Evolutionary conservation across 768 basidiomycete genomes (phyloP).

Genomic region (Rhodosporidiobolus odoratus): DNA sequence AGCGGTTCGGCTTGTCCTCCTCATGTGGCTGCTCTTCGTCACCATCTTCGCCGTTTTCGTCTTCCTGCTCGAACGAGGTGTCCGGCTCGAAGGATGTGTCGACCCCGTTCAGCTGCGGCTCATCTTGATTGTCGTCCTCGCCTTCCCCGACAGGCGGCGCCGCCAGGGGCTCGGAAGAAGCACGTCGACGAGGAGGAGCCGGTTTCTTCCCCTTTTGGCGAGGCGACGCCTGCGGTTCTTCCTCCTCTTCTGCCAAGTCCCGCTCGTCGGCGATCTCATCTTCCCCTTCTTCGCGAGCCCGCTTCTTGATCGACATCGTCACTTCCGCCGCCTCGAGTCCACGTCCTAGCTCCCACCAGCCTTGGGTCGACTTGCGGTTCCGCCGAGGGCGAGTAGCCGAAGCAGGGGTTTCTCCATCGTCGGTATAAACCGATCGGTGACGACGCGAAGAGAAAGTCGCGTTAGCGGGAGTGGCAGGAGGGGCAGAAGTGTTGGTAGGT

Average conservation of each 20-base stretch:
- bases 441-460: too few relatives aligned
- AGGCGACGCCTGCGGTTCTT: background rate
- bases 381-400: background rate
- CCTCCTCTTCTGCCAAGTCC: background rate
- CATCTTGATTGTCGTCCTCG: background rate
- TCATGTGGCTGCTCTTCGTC: too few relatives aligned
- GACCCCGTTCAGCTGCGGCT: background rate
- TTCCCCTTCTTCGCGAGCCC: too few relatives aligned
- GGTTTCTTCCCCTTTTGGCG: too few relatives aligned
- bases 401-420: too few relatives aligned
- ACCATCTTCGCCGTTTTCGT: background rate
- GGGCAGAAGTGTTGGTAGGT: background rate
- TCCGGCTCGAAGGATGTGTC: background rate
- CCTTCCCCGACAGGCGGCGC: background rate
- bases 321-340: background rate
- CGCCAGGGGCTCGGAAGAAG: too few relatives aligned
- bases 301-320: background rate
- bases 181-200: too few relatives aligned
- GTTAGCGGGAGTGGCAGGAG: background rate
- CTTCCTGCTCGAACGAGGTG: background rate
- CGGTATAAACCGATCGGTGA: background rate
- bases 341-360: background rate
- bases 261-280: background rate
- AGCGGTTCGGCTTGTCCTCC: background rate
- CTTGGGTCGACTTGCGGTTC: background rate